phyloP scores from a whole-genome alignment of 805 yeast genomes.

The Wickerhamiella qilinensis region DNA sequence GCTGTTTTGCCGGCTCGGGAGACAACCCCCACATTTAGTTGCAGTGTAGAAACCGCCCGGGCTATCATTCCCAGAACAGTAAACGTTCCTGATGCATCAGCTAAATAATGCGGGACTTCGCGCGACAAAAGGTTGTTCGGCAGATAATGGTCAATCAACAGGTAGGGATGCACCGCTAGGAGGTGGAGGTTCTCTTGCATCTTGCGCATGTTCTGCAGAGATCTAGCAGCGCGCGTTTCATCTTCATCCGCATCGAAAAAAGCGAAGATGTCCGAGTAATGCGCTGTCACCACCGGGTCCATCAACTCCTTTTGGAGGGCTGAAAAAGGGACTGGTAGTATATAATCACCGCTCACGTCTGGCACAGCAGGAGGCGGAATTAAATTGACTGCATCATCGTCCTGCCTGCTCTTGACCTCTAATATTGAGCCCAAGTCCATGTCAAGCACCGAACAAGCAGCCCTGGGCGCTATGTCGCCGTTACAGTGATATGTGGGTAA shows the following conservation, averaged over 20 bases:
- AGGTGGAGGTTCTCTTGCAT: constrained; percentile 60
- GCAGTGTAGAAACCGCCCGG: constrained; percentile 30
- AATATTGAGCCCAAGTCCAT: background rate
- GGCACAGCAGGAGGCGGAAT: background rate
- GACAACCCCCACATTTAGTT: constrained; percentile 48
- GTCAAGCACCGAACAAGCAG: too few relatives aligned
- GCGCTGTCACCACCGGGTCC: constrained; percentile 81
- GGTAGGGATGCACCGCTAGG: constrained; percentile 79
- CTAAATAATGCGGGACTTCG: constrained; percentile 17
- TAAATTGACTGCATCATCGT: background rate
- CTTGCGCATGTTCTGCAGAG: constrained; percentile 31
- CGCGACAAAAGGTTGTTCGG: constrained; percentile 27
- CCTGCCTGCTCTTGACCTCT: background rate
- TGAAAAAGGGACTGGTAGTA: constrained; percentile 14
- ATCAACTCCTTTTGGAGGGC: constrained; percentile 64
- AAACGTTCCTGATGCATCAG: constrained; percentile 56
- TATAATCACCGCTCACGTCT: constrained; percentile 5
- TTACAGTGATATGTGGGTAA: too few relatives aligned
- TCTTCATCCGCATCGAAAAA: constrained; percentile 51
- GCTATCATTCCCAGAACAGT: constrained; percentile 49
- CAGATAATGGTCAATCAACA: constrained; percentile 67
- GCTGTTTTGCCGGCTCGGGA: constrained; percentile 52
- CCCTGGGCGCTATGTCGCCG: too few relatives aligned
- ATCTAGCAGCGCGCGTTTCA: constrained; percentile 37
- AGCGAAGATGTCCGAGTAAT: constrained; percentile 77